phyloP scores from a whole-genome alignment of 2,329 filamentous ascomycete genomes.

The Rhytidhysteron rufulum region DNA sequence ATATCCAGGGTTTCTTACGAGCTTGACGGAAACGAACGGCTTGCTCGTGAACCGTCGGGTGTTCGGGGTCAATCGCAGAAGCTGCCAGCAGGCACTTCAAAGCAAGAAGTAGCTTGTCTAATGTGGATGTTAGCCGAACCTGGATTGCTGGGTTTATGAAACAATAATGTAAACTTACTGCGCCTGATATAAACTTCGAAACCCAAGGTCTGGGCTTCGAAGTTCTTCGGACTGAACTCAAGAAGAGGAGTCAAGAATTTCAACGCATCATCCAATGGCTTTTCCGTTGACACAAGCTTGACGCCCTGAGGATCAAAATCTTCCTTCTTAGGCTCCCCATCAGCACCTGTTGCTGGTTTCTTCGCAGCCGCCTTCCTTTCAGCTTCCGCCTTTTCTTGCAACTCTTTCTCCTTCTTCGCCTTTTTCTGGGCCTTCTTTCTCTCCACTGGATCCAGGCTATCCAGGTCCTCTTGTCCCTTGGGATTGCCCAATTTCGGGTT shows the following conservation, averaged over 20 bases:
- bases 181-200: slow-evolving; percentile 86
- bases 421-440: slow-evolving; percentile 88
- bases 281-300: slow-evolving; percentile 73
- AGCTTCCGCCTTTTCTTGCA: slow-evolving; percentile 70
- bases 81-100: slow-evolving; percentile 79
- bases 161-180: slow-evolving; percentile 68
- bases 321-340: slow-evolving; percentile 71
- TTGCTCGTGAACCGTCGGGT: slow-evolving; percentile 74
- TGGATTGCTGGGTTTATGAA: slow-evolving; percentile 1
- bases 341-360: slow-evolving; percentile 57
- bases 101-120: slow-evolving; percentile 84
- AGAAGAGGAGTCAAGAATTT: slow-evolving; percentile 81
- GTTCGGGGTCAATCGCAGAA: slow-evolving; percentile 61
- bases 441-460: slow-evolving; percentile 57
- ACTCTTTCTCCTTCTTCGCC: slow-evolving; percentile 69
- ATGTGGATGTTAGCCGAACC: slow-evolving; percentile 15
- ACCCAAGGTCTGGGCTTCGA: slow-evolving; percentile 77
- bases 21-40: slow-evolving; percentile 64
- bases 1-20: slow-evolving; percentile 26
- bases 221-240: slow-evolving; percentile 74
- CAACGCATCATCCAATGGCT: slow-evolving; percentile 80
- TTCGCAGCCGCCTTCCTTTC: slow-evolving; percentile 77
- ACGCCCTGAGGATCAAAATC: slow-evolving; percentile 83
- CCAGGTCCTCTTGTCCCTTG: slow-evolving; percentile 53
- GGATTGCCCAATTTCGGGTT: slow-evolving; percentile 63